phyloP scores from a whole-genome alignment of 495 filamentous ascomycete species.

The Penicillium subrubescens region DNA sequence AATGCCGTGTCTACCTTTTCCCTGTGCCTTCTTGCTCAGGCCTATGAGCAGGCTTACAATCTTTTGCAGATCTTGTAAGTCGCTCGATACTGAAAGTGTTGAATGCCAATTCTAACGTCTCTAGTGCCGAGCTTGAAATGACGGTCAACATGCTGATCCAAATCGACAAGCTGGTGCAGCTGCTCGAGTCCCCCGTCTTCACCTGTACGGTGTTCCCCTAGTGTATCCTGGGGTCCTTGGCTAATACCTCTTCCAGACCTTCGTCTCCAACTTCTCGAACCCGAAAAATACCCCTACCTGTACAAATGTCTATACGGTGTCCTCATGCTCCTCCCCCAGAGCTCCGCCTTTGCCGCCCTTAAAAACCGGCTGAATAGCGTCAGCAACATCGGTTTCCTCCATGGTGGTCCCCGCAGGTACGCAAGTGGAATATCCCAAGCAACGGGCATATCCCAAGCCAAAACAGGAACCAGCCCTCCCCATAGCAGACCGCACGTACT shows the following conservation, averaged over 20 bases:
- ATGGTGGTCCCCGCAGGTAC: conserved; percentile 81
- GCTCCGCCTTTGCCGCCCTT: conserved; percentile 91
- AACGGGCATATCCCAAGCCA: neutral
- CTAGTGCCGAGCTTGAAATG: conserved; percentile 95
- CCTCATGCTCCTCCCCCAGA: conserved; percentile 96
- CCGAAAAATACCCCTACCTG: conserved; percentile 91
- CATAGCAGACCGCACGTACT: neutral
- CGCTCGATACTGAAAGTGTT: neutral
- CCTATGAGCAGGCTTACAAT: conserved; percentile 98
- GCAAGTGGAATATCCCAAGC: conserved; percentile 35
- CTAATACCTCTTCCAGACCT: conserved; percentile 62
- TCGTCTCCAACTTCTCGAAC: conserved; percentile 95
- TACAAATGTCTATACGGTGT: conserved; percentile 99
- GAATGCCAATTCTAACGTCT: conserved; percentile 39
- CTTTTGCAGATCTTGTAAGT: conserved; percentile 92
- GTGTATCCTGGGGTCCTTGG: neutral
- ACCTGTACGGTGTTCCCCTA: conserved; percentile 63
- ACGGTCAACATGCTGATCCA: conserved; percentile 98
- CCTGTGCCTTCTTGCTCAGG: conserved; percentile 92
- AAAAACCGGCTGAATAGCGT: conserved; percentile 98
- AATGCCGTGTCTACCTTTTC: conserved; percentile 98
- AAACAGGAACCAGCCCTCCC: neutral
- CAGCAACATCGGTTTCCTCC: conserved; percentile 93
- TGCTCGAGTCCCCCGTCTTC: conserved; percentile 96
- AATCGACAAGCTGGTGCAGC: conserved; percentile 97